A percentile compares a stretch with the other conserved stretches of the same genome.
Evolutionary conservation across 2,329 filamentous ascomycete genomes (phyloP).

Genomic region (Nannizziopsis barbatae): DNA sequence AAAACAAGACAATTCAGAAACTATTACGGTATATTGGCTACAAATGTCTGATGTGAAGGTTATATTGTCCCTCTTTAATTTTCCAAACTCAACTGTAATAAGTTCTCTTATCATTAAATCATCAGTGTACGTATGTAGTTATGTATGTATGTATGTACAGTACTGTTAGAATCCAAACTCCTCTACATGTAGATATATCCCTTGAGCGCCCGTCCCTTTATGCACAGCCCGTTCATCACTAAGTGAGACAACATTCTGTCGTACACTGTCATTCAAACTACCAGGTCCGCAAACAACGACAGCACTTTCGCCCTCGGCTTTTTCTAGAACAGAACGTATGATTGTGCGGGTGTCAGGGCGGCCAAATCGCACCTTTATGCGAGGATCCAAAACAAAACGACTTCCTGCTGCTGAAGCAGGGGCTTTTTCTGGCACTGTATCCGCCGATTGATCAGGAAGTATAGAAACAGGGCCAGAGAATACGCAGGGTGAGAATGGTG

Average conservation of each 20-base stretch:
- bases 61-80: too few relatives aligned
- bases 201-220: conserved; percentile 56
- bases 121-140: too few relatives aligned
- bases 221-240: conserved; percentile 57
- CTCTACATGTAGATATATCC: conserved; percentile 51
- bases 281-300: conserved; percentile 52
- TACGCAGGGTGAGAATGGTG: conserved; percentile 28
- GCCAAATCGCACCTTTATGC: conserved; percentile 35
- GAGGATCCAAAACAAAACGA: conserved; percentile 19
- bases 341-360: conserved; percentile 43
- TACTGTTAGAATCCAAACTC: conserved; percentile 25
- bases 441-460: not conserved
- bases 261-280: conserved; percentile 45
- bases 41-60: too few relatives aligned
- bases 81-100: not conserved
- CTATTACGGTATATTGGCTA: too few relatives aligned
- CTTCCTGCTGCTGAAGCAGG: conserved; percentile 14
- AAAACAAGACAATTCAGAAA: too few relatives aligned
- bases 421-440: conserved; percentile 4
- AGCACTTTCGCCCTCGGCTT: conserved; percentile 50
- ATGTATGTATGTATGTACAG: too few relatives aligned
- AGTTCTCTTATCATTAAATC: too few relatives aligned
- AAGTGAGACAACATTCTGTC: conserved; percentile 44
- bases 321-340: conserved; percentile 46
- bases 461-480: conserved; percentile 24